phyloP scores from a whole-genome alignment of 2,329 filamentous ascomycete genomes.

The Dothistroma septosporum region DNA sequence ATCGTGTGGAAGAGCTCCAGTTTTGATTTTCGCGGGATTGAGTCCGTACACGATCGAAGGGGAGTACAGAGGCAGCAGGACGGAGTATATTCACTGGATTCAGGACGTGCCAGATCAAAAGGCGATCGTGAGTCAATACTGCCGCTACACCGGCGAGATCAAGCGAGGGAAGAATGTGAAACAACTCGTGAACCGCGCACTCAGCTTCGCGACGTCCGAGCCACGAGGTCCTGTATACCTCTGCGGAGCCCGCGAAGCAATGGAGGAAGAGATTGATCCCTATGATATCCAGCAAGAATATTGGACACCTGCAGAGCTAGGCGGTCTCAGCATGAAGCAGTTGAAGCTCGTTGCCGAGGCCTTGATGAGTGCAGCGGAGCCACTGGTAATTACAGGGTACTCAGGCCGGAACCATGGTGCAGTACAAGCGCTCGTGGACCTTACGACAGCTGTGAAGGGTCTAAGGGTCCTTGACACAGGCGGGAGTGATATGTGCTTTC shows the following conservation, averaged over 20 bases:
- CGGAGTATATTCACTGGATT: slow-evolving; percentile 83
- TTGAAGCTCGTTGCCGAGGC: slow-evolving; percentile 59
- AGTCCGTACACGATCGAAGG: slow-evolving; percentile 74
- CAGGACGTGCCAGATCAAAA: slow-evolving; percentile 81
- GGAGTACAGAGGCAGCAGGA: slow-evolving; percentile 70
- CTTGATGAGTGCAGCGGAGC: slow-evolving; percentile 60
- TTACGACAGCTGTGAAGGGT: slow-evolving; percentile 65
- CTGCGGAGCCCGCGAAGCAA: slow-evolving; percentile 71
- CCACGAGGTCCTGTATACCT: slow-evolving; percentile 79
- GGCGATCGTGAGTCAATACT: slow-evolving; percentile 78
- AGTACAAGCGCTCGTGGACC: slow-evolving; percentile 58
- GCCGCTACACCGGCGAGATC: slow-evolving; percentile 76
- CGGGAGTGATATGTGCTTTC: slow-evolving; percentile 78
- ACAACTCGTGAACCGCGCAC: slow-evolving; percentile 79
- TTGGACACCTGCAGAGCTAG: slow-evolving; percentile 68
- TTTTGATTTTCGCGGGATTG: slow-evolving; percentile 73
- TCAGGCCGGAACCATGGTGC: slow-evolving; percentile 63
- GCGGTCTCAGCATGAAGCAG: slow-evolving; percentile 55
- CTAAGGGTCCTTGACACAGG: slow-evolving; percentile 71
- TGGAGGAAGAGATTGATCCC: slow-evolving; percentile 77
- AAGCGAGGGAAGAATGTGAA: slow-evolving; percentile 82
- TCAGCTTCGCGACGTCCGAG: slow-evolving; percentile 74
- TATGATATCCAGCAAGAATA: slow-evolving; percentile 64
- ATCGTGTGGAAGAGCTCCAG: slow-evolving; percentile 67
- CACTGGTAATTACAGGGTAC: slow-evolving; percentile 68